phyloP scores from a whole-genome alignment of 2,329 filamentous ascomycete genomes.

The Penicillium glabrum region DNA sequence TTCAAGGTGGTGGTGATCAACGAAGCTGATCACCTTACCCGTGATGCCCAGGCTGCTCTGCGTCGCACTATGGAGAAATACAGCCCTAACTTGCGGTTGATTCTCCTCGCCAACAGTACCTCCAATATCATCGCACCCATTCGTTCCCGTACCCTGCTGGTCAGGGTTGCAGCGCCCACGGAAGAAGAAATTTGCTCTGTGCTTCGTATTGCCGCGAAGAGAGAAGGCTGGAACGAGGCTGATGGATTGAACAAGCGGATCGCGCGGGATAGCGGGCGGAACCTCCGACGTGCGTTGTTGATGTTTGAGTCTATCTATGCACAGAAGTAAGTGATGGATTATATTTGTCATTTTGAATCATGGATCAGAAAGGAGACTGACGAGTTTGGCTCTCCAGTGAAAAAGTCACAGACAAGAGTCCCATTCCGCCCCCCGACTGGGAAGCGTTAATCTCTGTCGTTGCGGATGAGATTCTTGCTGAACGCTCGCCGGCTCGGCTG shows the following conservation, averaged over 20 bases:
- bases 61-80: slow-evolving; percentile 99
- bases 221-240: slow-evolving; percentile 78
- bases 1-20: slow-evolving; percentile 99
- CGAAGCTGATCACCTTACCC: slow-evolving; percentile 89
- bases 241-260: slow-evolving; percentile 78
- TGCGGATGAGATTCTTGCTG: slow-evolving; percentile 88
- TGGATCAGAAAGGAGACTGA: slow-evolving; percentile 1
- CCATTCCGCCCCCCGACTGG: slow-evolving; percentile 95
- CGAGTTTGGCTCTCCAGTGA: slow-evolving; percentile 59
- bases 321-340: slow-evolving; percentile 70
- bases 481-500: slow-evolving; percentile 87
- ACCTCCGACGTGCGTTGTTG: slow-evolving; percentile 82
- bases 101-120: slow-evolving; percentile 91
- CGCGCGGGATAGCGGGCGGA: slow-evolving; percentile 85
- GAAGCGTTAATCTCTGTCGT: slow-evolving; percentile 86
- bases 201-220: slow-evolving; percentile 67
- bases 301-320: slow-evolving; percentile 98
- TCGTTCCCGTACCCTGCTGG: slow-evolving; percentile 83
- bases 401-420: slow-evolving; percentile 81
- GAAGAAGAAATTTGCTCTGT: slow-evolving; percentile 81
- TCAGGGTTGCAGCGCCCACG: slow-evolving; percentile 85
- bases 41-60: slow-evolving; percentile 93
- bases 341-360: neutral
- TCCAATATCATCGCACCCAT: slow-evolving; percentile 99
- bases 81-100: slow-evolving; percentile 87